phyloP scores from a whole-genome alignment of 768 basidiomycete genomes.

The Scleroderma citrinum region DNA sequence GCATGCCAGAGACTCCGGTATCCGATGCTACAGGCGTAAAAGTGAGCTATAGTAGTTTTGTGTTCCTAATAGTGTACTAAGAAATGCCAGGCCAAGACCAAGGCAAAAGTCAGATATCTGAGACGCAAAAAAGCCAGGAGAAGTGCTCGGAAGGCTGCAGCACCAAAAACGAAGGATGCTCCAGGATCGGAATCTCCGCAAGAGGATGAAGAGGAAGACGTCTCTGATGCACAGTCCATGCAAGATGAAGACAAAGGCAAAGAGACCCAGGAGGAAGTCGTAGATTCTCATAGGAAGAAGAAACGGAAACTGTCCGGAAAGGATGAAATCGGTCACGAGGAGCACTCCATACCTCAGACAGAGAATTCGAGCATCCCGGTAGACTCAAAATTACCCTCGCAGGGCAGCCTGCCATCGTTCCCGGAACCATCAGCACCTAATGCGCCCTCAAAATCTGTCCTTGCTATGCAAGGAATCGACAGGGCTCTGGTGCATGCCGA shows the following conservation, averaged over 20 bases:
- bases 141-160: slow-evolving; percentile 40
- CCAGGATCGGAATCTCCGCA: slow-evolving; percentile 10
- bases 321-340: slow-evolving; percentile 14
- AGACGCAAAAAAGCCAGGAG: slow-evolving; percentile 64
- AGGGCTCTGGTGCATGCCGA: slow-evolving; percentile 65
- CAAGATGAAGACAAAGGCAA: slow-evolving; percentile 15
- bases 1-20: neutral
- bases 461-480: slow-evolving; percentile 77
- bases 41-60: slow-evolving; percentile 9
- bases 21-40: slow-evolving; percentile 4
- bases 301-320: slow-evolving; percentile 33
- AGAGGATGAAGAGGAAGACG: slow-evolving; percentile 20
- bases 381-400: slow-evolving; percentile 5
- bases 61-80: slow-evolving; percentile 1
- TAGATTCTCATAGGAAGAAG: slow-evolving; percentile 37
- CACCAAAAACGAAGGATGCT: slow-evolving; percentile 17
- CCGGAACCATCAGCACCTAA: slow-evolving; percentile 61
- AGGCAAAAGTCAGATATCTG: slow-evolving; percentile 67
- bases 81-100: slow-evolving; percentile 49
- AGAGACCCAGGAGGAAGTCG: slow-evolving; percentile 5
- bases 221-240: slow-evolving; percentile 15
- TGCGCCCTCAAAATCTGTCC: slow-evolving; percentile 62
- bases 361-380: neutral
- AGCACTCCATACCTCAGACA: neutral
- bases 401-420: slow-evolving; percentile 52